Evolutionary conservation across 2,329 filamentous ascomycete species (phyloP), one percentile per base, ranked within the genome.

Genomic region (Verruconis gallopava): DNA sequence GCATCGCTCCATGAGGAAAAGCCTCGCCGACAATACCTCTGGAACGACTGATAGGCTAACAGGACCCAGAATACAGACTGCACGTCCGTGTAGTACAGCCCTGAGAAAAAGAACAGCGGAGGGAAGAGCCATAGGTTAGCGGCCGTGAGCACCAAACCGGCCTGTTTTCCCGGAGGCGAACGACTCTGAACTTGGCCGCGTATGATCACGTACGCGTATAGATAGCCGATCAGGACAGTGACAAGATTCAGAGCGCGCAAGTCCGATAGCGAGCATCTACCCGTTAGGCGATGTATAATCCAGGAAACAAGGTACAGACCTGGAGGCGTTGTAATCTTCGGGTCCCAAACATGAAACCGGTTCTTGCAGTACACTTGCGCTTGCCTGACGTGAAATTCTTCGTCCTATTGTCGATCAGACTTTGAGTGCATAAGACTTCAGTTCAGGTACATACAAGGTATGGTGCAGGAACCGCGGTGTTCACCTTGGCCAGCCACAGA

Each of bases 291-390:
- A 32, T 54, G 53, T 2, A 62, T 45, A 2, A 64, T 40, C 25
- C 61, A 57, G n/a, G 62, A 62, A 4, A 65, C 49, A 15, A 64
- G 38, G 48, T 69, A 69, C 53, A 98, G 65, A 22, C 88, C 91
- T 0, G 91, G 89, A 1, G 91, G 91, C 1, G 91, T 98, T 0
- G 91, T 98, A 55, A 98, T 91, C 59, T 96, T 98, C 46, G 89
- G 81, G 60, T 98, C 88, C 91, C 91, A 98, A 43, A 84, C 70
- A 11, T 60, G 57, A 64, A 81, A 93, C 42, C 72, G 72, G 9
- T 81, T 79, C 32, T 72, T 59, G 59, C 88, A 95, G 59, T 94
- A 98, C 21, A 74, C 76, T 53, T 93, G 85, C 0, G 86, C 86
- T 62, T 98, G 91, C 0, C 85, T 84, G 17, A 95, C 79, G 58